Percentiles rank a stretch among this genome's conserved stretches.
Conservation (phyloP, 306 rosid genomes). For the Inga laurina region DNA sequence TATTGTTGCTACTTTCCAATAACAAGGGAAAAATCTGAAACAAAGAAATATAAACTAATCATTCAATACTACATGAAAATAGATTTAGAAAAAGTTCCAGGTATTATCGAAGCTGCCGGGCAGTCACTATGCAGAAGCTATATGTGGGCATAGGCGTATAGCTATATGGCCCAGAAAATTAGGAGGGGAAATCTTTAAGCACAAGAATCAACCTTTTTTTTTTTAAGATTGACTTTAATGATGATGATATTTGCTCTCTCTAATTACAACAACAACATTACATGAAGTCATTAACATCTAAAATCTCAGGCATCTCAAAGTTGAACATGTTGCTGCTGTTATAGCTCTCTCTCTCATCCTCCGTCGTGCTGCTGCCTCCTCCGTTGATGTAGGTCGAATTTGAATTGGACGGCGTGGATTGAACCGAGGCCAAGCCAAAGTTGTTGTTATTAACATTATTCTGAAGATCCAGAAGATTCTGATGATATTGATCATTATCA, state of each 20-base stretch:
- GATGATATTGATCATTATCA: constrained; percentile 23
- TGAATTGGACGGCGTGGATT: constrained; percentile 78
- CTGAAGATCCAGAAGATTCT: constrained; percentile 39
- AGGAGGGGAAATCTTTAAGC: neutral
- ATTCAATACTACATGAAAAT: constrained; percentile 29
- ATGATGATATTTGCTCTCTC: neutral
- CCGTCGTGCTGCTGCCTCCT: constrained; percentile 48
- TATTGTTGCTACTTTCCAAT: constrained; percentile 17
- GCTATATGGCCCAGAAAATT: constrained; percentile 22
- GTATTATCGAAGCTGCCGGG: constrained; percentile 23
- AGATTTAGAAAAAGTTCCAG: constrained; percentile 42
- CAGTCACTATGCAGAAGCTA: constrained; percentile 17
- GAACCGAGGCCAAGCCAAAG: constrained; percentile 55
- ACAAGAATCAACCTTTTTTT: constrained; percentile 25
- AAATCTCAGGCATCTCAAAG: constrained; percentile 65
- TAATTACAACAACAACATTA: constrained; percentile 21
- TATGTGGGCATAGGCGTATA: neutral
- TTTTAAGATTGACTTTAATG: constrained; percentile 6
- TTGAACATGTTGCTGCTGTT: constrained; percentile 64
- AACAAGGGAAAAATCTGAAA: neutral
- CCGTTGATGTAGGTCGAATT: constrained; percentile 57
- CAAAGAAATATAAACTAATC: constrained; percentile 22
- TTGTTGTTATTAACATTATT: constrained; percentile 31
- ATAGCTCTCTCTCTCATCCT: constrained; percentile 88
- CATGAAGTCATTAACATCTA: constrained; percentile 61